Base-by-base conservation (phyloP, 768 basidiomycete species). In the Cystofilobasidium ferigula region DNA sequence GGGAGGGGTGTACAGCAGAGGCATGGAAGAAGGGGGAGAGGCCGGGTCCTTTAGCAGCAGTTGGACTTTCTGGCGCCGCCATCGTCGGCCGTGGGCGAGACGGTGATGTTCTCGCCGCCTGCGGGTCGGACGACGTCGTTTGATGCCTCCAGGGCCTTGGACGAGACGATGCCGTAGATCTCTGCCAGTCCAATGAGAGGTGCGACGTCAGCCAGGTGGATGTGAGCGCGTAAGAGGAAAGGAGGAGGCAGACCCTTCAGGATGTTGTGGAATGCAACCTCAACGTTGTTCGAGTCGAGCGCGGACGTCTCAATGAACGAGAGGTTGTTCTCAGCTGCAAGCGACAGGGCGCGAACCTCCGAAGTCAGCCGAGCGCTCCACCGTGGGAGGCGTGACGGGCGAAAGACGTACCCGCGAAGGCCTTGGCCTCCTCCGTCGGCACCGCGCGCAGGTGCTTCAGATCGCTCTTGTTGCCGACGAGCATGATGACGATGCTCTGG, bases 301-400 rank as follows among this genome's bases (percentile, higher is more conserved):
- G 94, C 94, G 74, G 94, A 99, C 68, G 94, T 99, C 81, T 99
- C 94, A 71, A 99, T 94, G 82, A 94, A 94, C 63, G 87, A 89
- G 71, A 97, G 78, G 26, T 85, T 85, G 73, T 93, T 91, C 79
- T 94, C 91, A 71, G 87, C 90, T 90, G 60, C 6, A 24, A 53
- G 14, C 13, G 22, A 13, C 1, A 54, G 26, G 51, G 26, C 36
- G 20, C 45, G 43, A 53, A n/a, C n/a, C n/a, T n/a, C n/a, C n/a
- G n/a, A 43, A 35, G 34, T 65, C 34, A 59, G 57, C 47, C n/a
- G n/a, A n/a, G 26, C 8, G 13, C 12, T 4, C 22, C n/a, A 20
- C n/a, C 34, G 6, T n/a, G 20, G 3, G 30, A 35, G 0, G 30
- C 56, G 32, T 40, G 35, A n/a, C 60, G 18, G 22, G 35, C 35